These are phyloP conservation scores for Tetracentron sinense DNA, from an alignment of 164 flowering plant genomes.

Conservation along the genomic window DNA sequence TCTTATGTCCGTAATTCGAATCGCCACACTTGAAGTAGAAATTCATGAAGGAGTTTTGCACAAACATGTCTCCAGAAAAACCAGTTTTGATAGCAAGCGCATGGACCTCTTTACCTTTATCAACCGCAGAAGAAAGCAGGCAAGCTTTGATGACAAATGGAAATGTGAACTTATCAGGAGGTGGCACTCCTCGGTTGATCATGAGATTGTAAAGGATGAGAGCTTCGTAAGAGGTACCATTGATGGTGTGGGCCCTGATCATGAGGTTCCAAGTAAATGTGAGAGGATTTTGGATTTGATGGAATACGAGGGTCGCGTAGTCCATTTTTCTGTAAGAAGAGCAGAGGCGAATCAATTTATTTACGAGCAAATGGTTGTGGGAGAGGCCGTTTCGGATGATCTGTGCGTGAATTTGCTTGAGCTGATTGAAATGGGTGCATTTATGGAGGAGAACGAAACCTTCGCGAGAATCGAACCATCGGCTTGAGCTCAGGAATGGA, in stretches of 20 bases:
- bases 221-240: conserved; percentile 31
- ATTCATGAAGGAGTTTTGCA: conserved; percentile 52
- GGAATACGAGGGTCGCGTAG: conserved; percentile 39
- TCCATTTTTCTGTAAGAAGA: conserved; percentile 28
- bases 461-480: conserved; percentile 25
- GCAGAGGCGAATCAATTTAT: conserved; percentile 41
- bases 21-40: conserved; percentile 48
- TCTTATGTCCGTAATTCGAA: conserved; percentile 26
- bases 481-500: conserved; percentile 9
- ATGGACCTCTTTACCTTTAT: conserved; percentile 46
- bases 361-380: conserved; percentile 28
- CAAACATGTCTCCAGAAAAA: conserved; percentile 29
- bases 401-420: conserved; percentile 53
- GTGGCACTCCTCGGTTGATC: conserved; percentile 31
- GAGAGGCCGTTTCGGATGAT: conserved; percentile 35
- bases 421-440: conserved; percentile 35
- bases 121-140: conserved; percentile 16
- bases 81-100: conserved; percentile 41
- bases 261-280: conserved; percentile 60
- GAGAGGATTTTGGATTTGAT: conserved; percentile 31
- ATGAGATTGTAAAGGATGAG: conserved; percentile 43
- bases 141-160: conserved; percentile 66
- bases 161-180: conserved; percentile 64
- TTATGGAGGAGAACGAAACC: conserved; percentile 34
- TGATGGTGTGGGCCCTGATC: conserved; percentile 40